phyloP scores from a whole-genome alignment of 2,329 filamentous ascomycete genomes.

The Aureobasidium sp. region DNA sequence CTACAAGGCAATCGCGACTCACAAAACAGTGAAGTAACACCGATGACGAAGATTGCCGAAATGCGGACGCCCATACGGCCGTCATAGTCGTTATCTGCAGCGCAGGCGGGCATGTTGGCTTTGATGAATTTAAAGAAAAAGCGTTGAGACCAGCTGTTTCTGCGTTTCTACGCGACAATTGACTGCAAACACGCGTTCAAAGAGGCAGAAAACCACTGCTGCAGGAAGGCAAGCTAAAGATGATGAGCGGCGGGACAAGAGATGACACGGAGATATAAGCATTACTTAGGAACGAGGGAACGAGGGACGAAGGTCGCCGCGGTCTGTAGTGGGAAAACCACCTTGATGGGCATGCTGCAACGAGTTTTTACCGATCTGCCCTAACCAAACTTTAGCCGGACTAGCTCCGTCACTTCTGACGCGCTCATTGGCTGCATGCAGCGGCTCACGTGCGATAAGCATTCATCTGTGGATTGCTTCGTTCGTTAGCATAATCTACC shows the following conservation, averaged over 20 bases:
- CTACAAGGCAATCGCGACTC: conserved; percentile 15
- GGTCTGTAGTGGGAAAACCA: conserved; percentile 1
- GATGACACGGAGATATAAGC: background rate
- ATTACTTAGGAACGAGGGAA: background rate
- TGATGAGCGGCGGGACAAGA: background rate
- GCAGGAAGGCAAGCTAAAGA: background rate
- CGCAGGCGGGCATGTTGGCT: conserved; percentile 37
- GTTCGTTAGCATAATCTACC: background rate
- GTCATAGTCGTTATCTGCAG: conserved; percentile 55
- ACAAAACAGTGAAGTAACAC: conserved; percentile 55
- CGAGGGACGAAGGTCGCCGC: background rate
- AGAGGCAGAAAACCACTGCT: background rate
- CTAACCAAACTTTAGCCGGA: background rate
- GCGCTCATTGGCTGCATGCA: background rate
- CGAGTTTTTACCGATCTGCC: background rate
- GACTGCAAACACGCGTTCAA: background rate
- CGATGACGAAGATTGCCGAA: conserved; percentile 81
- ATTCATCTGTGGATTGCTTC: background rate
- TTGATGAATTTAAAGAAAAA: background rate
- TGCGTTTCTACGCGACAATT: background rate
- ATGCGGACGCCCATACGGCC: conserved; percentile 65
- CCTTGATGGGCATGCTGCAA: conserved; percentile 8
- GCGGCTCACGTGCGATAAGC: background rate
- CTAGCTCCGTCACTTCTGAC: background rate
- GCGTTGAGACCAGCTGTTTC: background rate